Evolutionary conservation across 345 rosid genomes (phyloP), one percentile per base, ranked within the genome.

Genomic region (Rhodamnia argentea): DNA sequence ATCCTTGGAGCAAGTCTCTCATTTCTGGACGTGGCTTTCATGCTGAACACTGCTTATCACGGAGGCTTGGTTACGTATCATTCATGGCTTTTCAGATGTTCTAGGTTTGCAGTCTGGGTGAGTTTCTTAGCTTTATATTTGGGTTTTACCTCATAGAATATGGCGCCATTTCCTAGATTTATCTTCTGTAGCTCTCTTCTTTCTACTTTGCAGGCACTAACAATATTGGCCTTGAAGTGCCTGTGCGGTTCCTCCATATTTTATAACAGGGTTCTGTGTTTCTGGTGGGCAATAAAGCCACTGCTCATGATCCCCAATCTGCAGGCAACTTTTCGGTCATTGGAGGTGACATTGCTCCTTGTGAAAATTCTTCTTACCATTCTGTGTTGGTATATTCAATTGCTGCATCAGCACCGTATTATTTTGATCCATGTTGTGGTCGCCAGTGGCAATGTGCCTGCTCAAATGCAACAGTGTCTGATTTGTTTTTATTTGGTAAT

Each of bases 211-310:
- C 85, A 96, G 99, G 87, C 87, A n/a, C 76, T 85, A 10, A 82
- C 92, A 85, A 37, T 92, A 81, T 60, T 92, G 88, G 89, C 91
- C 81, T 91, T 89, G 76, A 92, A 86, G 64, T 88, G 88, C 84
- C 82, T 88, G 56, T 78, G 92, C 85, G 83, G 90, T 75, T 85
- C 88, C 84, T 58, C 60, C 87, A 60, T 94, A 86, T 91, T 92
- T 89, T 82, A 84, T 75, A 84, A 90, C 86, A 87, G 84, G 84
- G 37, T 93, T 82, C 86, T 94, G 57, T 94, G 94, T 89, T 89
- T 95, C 91, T 94, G 97, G 97, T 96, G 98, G 97, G 85, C 89
- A 86, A 50, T 94, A 84, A 95, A 93, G 90, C 86, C 92, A 60
- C 5, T 94, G 58, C 76, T 86, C 47, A 93, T 88, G 82, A 84